Evolutionary conservation across 495 filamentous ascomycete genomes (phyloP), one percentile per base, ranked within the genome.

Genomic region (Endocarpon pusillum): DNA sequence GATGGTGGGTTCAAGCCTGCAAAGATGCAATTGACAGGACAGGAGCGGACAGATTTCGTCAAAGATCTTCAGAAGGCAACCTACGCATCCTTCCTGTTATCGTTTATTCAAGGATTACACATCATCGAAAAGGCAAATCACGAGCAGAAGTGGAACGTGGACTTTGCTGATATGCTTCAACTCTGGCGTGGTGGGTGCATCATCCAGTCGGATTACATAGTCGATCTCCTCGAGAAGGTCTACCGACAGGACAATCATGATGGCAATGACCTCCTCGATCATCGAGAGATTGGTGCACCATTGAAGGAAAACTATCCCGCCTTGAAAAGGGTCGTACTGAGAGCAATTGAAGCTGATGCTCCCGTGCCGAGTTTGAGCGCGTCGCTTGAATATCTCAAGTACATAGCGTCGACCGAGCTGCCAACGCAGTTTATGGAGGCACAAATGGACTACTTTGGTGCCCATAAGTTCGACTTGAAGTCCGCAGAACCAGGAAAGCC

Each of bases 161-260:
- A 74, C 39, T 61, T 73, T 19, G 53, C 54, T 3, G 59, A 63
- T 3, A 66, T 76, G 33, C 46, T 81, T 3, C 66, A 75, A 43
- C 72, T 82, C 42, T 83, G 78, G 79, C 67, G 71, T 1, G 67
- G 60, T 2, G 78, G 79, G 3, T 81, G 78, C 47, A 81, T 84
- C 50, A 81, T 83, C 45, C 64, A 73, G 44, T 62, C 73, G 1
- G 78, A 81, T 38, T 53, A 67, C 37, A 76, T 85, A 45, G 62
- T 62, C 3, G 67, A 74, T 35, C 45, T 79, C 21, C 59, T 79
- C 21, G 56, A 65, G 33, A 46, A 52, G 0, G 48, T 64, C 1
- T 47, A 76, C 3, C 36, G 40, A 0, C 28, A 35, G 4, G 27
- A 49, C 19, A 44, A 51, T 6, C 42, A 42, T 2, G 34, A 51